Percentiles rank a stretch among this genome's conserved stretches.
Evolutionary conservation across 345 rosid genomes (phyloP).

Genomic region (Pseudoturritis turrita): DNA sequence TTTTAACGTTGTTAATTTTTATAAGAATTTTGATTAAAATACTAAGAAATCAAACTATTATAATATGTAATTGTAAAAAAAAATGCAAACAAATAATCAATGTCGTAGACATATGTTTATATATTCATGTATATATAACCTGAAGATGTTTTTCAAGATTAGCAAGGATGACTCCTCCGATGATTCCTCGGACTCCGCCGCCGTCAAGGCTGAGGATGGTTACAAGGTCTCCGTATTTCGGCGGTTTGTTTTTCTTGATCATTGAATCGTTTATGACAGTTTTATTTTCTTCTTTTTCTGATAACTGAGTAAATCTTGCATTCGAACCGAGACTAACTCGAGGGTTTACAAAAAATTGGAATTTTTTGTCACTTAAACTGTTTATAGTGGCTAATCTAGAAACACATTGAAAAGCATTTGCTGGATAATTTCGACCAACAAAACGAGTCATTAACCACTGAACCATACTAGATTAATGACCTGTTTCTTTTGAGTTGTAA

Average conservation of each 20-base stretch:
- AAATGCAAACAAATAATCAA: not conserved
- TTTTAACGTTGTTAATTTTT: too few species aligned
- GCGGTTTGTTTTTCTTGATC: conserved; percentile 6
- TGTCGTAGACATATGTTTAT: too few species aligned
- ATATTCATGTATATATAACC: conserved; percentile 25
- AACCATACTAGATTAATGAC: not conserved
- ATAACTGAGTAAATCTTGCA: not conserved
- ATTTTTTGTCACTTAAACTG: not conserved
- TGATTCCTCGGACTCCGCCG: conserved; percentile 58
- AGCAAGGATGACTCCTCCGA: conserved; percentile 49
- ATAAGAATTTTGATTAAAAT: too few species aligned
- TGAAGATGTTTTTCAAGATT: conserved; percentile 55
- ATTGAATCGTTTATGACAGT: not conserved
- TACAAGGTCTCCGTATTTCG: conserved; percentile 38
- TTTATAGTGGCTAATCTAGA: not conserved
- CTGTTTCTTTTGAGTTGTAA: not conserved
- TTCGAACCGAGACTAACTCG: not conserved
- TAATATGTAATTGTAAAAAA: too few species aligned
- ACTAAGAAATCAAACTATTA: too few species aligned
- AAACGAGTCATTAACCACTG: not conserved
- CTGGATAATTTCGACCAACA: not conserved
- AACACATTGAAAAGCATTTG: not conserved
- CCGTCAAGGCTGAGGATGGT: conserved; percentile 64
- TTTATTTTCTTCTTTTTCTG: not conserved
- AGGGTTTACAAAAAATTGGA: not conserved